phyloP scores from a whole-genome alignment of 2,329 filamentous ascomycete species.

The Trichoderma koningii region DNA sequence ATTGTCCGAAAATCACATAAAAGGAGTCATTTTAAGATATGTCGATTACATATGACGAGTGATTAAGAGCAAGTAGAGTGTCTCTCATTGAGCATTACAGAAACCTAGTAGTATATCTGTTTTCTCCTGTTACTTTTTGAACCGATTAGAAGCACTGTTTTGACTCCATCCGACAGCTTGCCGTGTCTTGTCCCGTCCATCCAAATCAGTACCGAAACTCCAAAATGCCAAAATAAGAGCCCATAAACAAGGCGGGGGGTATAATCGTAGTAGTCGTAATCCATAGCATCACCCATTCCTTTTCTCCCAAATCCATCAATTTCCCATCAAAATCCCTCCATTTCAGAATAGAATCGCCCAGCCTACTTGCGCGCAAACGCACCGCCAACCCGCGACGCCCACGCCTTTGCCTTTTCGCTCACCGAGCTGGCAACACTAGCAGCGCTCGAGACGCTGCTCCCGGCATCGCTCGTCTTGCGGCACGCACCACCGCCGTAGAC shows the following conservation, averaged over 20 bases:
- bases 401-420: slow-evolving; percentile 40
- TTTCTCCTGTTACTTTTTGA: not conserved
- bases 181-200: not conserved
- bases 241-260: not conserved
- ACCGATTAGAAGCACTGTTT: not conserved
- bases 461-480: slow-evolving; percentile 41
- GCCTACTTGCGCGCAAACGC: slow-evolving; percentile 38
- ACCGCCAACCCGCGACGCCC: slow-evolving; percentile 40
- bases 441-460: slow-evolving; percentile 33
- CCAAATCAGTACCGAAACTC: not conserved
- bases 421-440: slow-evolving; percentile 45
- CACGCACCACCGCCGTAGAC: slow-evolving; percentile 67
- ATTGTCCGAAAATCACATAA: no score
- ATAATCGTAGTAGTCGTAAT: slow-evolving; percentile 3
- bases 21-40: no score
- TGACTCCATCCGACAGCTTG: not conserved
- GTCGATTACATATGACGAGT: no score
- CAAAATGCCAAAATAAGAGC: not conserved
- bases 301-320: not conserved
- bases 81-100: not conserved
- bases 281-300: not conserved
- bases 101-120: not conserved
- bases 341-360: no score
- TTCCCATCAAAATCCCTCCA: no score
- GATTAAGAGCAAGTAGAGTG: not conserved